Evolutionary conservation across 2,329 filamentous ascomycete species (phyloP), one percentile per base, ranked within the genome.

Genomic region (Chrysoporthe austroafricana): DNA sequence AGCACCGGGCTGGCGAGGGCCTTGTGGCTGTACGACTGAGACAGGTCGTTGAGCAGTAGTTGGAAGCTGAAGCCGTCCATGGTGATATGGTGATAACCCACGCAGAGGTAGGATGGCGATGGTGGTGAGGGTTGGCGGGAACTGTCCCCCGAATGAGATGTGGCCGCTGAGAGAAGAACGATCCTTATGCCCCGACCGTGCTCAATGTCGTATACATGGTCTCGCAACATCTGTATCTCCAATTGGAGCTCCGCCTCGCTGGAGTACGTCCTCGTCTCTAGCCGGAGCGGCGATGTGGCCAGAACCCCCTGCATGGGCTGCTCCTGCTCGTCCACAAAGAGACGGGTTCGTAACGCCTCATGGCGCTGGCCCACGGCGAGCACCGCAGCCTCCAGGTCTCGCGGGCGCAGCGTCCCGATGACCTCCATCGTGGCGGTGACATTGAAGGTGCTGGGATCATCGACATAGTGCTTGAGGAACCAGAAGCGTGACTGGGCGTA

Each of bases 371-470:
- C 50, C 3, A 54, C 50, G 9, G 18, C 16, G 16, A 21, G n/a
- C n/a, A 54, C 16, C 9, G 50, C 50, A 4, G 7, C 16, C 50
- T 7, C 11, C 3, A 54, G 14, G 4, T 21, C 16, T 4, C 9
- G 16, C 9, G 26, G 5, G 21, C 18, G 14, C 4, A 54, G 16
- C 4, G 16, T n/a, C 16, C 50, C 50, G 16, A 8, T n/a, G 3
- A 54, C 4, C 16, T 21, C 9, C 16, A 8, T 8, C 4, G 9
- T 6, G n/a, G 21, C 21, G 16, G 50, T n/a, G 3, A n/a, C 18
- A n/a, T 85, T 84, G 64, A 78, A 79, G 1, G 78, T 76, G 0
- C 76, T 79, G 21, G 73, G 72, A 63, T 84, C 76, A 5, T 79
- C 69, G 9, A 81, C 26, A 5, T 73, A 75, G 11, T 70, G 70